Evolutionary conservation across 192 early-diverging fungal species (phyloP).

Genomic region (Coemansia sp.): DNA sequence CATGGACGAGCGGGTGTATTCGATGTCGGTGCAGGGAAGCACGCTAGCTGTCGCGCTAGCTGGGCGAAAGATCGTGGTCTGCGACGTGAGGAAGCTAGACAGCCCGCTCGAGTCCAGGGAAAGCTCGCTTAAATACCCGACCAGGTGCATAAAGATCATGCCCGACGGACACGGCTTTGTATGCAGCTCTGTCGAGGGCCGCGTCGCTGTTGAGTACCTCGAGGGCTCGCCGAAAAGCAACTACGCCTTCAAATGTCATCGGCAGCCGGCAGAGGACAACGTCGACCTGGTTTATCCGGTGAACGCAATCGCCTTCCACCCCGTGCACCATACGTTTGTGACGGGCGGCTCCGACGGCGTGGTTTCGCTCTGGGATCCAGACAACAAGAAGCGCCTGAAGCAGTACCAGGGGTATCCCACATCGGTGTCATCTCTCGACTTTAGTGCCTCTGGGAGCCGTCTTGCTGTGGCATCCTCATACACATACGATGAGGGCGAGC

Average conservation of each 20-base stretch:
- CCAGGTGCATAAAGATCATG: slow-evolving; percentile 77
- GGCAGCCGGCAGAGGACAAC: slow-evolving; percentile 66
- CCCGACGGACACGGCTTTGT: slow-evolving; percentile 89
- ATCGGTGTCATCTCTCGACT: slow-evolving; percentile 74
- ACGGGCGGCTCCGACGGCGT: slow-evolving; percentile 92
- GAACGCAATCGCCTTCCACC: slow-evolving; percentile 90
- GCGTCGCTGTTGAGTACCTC: slow-evolving; percentile 92
- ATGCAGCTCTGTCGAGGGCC: slow-evolving; percentile 88
- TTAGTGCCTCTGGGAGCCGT: slow-evolving; percentile 71
- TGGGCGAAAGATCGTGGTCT: slow-evolving; percentile 70
- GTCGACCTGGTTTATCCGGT: slow-evolving; percentile 88
- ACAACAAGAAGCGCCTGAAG: slow-evolving; percentile 82
- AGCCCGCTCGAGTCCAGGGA: slow-evolving; percentile 69
- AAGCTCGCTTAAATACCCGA: slow-evolving; percentile 86
- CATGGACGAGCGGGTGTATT: slow-evolving; percentile 71
- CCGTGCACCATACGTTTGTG: slow-evolving; percentile 89
- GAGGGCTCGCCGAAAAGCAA: slow-evolving; percentile 69
- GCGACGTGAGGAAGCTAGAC: slow-evolving; percentile 82
- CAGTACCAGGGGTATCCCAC: slow-evolving; percentile 81
- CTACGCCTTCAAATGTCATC: slow-evolving; percentile 97
- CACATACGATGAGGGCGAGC: slow-evolving; percentile 93
- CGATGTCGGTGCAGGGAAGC: slow-evolving; percentile 72
- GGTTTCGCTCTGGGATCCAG: slow-evolving; percentile 90
- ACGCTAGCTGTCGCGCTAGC: slow-evolving; percentile 82
- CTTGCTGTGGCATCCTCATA: slow-evolving; percentile 90